Evolutionary conservation across 2,329 filamentous ascomycete species (phyloP).

Genomic region (Xenoacremonium recifei): DNA sequence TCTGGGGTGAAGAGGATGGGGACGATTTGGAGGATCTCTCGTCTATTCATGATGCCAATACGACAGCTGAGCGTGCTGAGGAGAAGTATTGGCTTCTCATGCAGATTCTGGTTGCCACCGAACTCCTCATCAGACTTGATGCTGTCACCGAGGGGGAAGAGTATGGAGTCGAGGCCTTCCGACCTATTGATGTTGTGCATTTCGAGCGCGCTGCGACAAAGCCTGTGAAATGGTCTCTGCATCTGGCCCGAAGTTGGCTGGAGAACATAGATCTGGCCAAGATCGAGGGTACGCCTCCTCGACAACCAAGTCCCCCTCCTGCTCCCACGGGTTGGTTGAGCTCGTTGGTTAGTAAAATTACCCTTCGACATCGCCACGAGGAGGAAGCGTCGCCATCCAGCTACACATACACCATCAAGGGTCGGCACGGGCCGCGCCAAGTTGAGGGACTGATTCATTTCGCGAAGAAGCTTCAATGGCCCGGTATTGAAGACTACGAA

Average conservation of each 20-base stretch:
- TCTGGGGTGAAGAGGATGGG: conserved; percentile 60
- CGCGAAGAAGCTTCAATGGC: conserved; percentile 62
- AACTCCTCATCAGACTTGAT: conserved; percentile 64
- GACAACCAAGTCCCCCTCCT: conserved; percentile 11
- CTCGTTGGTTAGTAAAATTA: conserved; percentile 54
- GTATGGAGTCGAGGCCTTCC: conserved; percentile 49
- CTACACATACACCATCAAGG: conserved; percentile 49
- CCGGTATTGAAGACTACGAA: conserved; percentile 54
- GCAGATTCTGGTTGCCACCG: conserved; percentile 63
- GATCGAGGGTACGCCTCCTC: conserved; percentile 28
- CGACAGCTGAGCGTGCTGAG: conserved; percentile 51
- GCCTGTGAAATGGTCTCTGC: conserved; percentile 66
- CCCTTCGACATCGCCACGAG: conserved; percentile 40
- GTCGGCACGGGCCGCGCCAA: conserved; percentile 57
- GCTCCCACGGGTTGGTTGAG: conserved; percentile 48
- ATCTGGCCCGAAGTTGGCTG: conserved; percentile 65
- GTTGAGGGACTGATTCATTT: conserved; percentile 63
- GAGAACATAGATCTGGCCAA: conserved; percentile 62
- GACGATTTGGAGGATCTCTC: conserved; percentile 53
- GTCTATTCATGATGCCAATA: conserved; percentile 48
- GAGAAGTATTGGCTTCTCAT: conserved; percentile 67
- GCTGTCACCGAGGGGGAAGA: conserved; percentile 61
- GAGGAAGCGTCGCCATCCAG: conserved; percentile 33
- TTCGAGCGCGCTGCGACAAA: conserved; percentile 62
- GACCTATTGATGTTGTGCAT: conserved; percentile 55